phyloP scores from a whole-genome alignment of 495 filamentous ascomycete genomes.

The Neurospora sp. region DNA sequence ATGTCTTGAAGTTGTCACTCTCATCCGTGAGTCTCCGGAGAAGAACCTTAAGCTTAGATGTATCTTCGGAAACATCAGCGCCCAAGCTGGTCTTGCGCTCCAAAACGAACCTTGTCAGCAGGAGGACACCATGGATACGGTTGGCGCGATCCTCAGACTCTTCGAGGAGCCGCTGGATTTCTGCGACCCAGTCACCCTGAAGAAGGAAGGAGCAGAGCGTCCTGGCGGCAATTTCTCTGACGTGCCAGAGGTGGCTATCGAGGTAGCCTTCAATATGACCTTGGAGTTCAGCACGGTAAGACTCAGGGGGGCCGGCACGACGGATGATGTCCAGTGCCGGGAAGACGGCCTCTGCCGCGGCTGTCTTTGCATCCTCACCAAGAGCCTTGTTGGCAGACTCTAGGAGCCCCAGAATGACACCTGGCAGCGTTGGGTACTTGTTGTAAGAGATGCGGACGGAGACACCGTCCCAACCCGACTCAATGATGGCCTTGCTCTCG shows the following conservation, averaged over 20 bases:
- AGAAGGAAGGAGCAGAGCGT: constrained; percentile 61
- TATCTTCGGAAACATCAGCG: constrained; percentile 10
- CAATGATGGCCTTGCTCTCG: constrained; percentile 41
- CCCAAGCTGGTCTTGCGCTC: constrained; percentile 36
- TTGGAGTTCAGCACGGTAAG: constrained; percentile 34
- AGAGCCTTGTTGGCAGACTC: constrained; percentile 30
- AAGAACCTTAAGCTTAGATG: constrained; percentile 1
- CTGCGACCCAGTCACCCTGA: constrained; percentile 37
- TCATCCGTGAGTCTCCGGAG: constrained; percentile 8
- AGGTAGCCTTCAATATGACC: constrained; percentile 45
- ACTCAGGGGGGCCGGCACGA: constrained; percentile 46
- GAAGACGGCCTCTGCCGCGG: constrained; percentile 64
- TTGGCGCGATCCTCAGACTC: constrained; percentile 10
- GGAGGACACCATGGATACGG: constrained; percentile 55
- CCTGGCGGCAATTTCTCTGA: constrained; percentile 81
- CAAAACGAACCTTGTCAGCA: constrained; percentile 43
- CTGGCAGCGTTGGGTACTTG: constrained; percentile 61
- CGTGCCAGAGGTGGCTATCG: constrained; percentile 72
- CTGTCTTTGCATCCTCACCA: constrained; percentile 20
- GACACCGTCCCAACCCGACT: constrained; percentile 41
- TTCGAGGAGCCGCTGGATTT: constrained; percentile 39
- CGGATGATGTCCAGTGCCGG: constrained; percentile 79
- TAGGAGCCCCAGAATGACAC: constrained; percentile 59
- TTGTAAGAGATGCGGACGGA: constrained; percentile 50
- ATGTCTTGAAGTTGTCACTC: constrained; percentile 13